Evolutionary conservation across 352 stramenopile genomes (phyloP).

Genomic region (Halophytophthora polymorphica): DNA sequence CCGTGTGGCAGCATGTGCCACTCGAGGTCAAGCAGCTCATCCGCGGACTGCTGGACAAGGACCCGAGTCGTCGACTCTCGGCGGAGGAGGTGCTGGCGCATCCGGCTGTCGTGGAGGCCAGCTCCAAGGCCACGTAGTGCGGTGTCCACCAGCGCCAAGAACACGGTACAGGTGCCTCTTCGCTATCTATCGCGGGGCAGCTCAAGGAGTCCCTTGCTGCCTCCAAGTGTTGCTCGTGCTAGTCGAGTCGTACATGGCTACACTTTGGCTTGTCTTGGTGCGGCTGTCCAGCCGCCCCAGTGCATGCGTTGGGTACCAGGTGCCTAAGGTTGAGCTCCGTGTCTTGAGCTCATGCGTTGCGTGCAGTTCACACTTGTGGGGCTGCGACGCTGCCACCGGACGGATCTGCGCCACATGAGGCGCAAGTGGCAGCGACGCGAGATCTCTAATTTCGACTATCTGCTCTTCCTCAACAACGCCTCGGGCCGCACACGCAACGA

Average conservation of each 20-base stretch:
- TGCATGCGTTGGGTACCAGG: too few species aligned
- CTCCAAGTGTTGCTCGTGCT: too few species aligned
- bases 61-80: constrained; percentile 45
- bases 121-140: constrained; percentile 14
- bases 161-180: too few species aligned
- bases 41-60: constrained; percentile 66
- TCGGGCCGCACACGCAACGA: constrained; percentile 82
- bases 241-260: too few species aligned
- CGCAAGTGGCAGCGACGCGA: constrained; percentile 63
- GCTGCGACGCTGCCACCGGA: constrained; percentile 40
- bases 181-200: too few species aligned
- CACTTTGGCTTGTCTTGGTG: too few species aligned
- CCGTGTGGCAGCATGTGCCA: constrained; percentile 51
- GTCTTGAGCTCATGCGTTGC: too few species aligned
- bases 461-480: constrained; percentile 84
- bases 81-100: constrained; percentile 54
- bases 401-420: constrained; percentile 58
- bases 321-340: too few species aligned
- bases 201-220: too few species aligned
- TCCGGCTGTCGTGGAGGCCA: constrained; percentile 23
- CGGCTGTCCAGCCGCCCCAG: too few species aligned
- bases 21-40: constrained; percentile 62
- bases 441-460: constrained; percentile 94
- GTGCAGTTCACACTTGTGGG: too few species aligned
- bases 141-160: too few species aligned